These are phyloP conservation scores for Lepidium campestre DNA, from an alignment of 441 rosid species.

Conservation along the genomic window DNA sequence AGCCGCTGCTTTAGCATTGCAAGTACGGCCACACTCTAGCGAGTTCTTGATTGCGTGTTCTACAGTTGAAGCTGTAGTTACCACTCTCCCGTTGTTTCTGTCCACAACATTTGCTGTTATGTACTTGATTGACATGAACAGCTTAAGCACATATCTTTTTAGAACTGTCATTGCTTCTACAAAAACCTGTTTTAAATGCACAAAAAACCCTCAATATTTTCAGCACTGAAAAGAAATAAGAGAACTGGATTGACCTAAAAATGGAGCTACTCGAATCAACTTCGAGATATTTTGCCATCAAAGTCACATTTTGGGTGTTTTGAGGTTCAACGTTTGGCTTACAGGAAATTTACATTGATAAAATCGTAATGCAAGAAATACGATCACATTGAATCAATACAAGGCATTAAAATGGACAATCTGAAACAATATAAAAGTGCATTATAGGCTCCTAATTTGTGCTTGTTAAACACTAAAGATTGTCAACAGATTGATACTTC, in stretches of 20 bases:
- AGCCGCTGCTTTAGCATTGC: conserved; percentile 50
- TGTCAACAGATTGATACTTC: too few relatives aligned
- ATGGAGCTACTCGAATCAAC: background rate
- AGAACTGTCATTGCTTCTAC: conserved; percentile 29
- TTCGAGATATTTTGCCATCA: background rate
- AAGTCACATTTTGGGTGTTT: background rate
- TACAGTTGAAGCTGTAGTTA: conserved; percentile 32
- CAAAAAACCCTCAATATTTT: background rate
- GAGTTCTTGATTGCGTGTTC: conserved; percentile 47
- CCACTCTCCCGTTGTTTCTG: conserved; percentile 48
- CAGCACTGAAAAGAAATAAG: background rate
- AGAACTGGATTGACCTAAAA: background rate
- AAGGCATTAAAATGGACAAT: background rate
- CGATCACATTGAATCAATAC: background rate
- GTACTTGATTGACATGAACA: conserved; percentile 52
- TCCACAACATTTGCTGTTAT: conserved; percentile 59
- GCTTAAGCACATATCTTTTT: conserved; percentile 39
- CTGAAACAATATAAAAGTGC: background rate
- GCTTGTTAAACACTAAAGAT: too few relatives aligned
- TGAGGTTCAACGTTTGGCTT: too few relatives aligned
- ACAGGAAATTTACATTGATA: too few relatives aligned
- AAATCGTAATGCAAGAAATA: background rate
- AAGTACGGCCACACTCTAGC: conserved; percentile 30
- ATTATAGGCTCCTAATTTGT: too few relatives aligned
- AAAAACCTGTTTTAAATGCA: background rate